A percentile compares a stretch with the other conserved stretches of the same genome.
phyloP scores from a whole-genome alignment of 768 basidiomycete genomes.

The Lentinula sp. region DNA sequence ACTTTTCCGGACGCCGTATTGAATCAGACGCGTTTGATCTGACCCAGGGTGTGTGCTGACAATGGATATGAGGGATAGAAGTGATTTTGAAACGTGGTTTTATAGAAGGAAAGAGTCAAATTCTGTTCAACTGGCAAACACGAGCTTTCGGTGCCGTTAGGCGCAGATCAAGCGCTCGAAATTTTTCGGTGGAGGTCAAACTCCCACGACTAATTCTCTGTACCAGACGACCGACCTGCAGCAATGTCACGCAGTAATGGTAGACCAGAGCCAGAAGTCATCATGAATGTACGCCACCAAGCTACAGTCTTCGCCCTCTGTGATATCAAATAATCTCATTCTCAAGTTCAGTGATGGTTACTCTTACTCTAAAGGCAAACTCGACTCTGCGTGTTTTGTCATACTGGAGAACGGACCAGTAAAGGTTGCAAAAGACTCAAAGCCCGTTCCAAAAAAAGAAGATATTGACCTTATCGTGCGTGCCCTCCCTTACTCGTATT shows the following conservation, averaged over 20 bases:
- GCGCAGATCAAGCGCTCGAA: neutral
- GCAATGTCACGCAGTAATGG: constrained; percentile 40
- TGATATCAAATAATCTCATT: neutral
- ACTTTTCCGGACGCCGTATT: constrained; percentile 26
- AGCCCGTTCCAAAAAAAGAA: constrained; percentile 42
- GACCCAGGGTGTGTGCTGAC: too few relatives aligned
- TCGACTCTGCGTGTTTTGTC: constrained; percentile 58
- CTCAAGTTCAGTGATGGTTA: constrained; percentile 53
- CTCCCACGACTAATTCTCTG: neutral
- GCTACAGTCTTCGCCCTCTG: neutral
- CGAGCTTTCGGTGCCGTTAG: neutral
- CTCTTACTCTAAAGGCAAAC: constrained; percentile 59
- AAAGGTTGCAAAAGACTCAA: constrained; percentile 38
- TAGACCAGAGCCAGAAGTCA: constrained; percentile 59
- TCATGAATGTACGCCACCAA: constrained; percentile 48
- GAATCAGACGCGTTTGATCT: neutral
- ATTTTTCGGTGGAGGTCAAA: neutral
- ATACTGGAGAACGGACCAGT: constrained; percentile 49
- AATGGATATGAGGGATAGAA: too few relatives aligned
- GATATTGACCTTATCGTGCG: constrained; percentile 63
- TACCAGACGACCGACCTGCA: neutral
- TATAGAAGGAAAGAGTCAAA: neutral
- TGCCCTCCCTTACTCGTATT: constrained; percentile 4
- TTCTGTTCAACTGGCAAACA: neutral
- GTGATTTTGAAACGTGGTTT: too few relatives aligned